Base-by-base conservation (phyloP, 148 eudicot species). In the Hydrangea macrophylla region DNA sequence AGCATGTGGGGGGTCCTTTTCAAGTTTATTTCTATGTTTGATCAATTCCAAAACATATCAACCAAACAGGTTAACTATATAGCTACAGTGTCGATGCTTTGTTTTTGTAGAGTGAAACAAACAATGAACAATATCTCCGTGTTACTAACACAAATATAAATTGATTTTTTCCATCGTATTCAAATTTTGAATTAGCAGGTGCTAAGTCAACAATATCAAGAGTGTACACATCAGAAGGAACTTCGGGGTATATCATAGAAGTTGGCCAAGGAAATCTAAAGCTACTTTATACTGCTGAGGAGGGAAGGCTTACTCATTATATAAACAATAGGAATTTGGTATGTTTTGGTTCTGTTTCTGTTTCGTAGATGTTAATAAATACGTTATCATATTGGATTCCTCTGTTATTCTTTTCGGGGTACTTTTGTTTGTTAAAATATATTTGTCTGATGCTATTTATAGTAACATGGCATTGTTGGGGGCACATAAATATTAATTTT, bases 231-330 rank as follows among this genome's bases (percentile, higher is more conserved):
- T 73, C 73, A 69, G 81, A 81, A 67, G 75, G 64, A 55, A 74
- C 31, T 63, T 60, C n/a, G 36, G 76, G 73, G 26, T 64, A 72
- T 71, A 72, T 82, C 63, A 76, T 86, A 72, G 79, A 75, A 69
- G 74, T 86, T 73, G 95, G 91, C 36, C 84, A 76, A 58, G 87
- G 82, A 65, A 73, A 76, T 67, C 58, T 84, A 78, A 86, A 82
- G 81, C 79, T 89, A 53, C 68, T 60, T 10, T 85, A 77, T 58
- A 60, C 73, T 60, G 60, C 73, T 23, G 67, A 75, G 35, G 79
- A 77, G 55, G 87, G 81, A 63, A 86, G 76, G 67, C 79, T 82
- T 64, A 71, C 58, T 64, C 81, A 69, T 73, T 76, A 86, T 65
- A 70, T 72, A 39, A 79, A 82, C 39, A 63, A 12, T 26, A 86